Conservation (phyloP, 2,329 filamentous ascomycete genomes). For the Fusarium sp. region DNA sequence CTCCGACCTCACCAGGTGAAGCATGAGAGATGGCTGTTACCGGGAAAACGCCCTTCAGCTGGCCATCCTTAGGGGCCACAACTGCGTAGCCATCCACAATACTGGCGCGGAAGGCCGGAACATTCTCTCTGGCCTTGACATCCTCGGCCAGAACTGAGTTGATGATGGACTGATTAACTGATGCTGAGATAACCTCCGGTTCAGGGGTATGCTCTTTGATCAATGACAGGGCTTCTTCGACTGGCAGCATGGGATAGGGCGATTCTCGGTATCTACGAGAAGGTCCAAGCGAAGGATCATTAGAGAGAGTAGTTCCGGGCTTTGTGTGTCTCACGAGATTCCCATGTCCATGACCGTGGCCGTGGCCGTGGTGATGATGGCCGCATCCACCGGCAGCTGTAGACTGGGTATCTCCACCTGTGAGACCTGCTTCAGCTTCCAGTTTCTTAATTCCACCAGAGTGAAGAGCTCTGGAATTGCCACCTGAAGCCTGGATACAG, state of each 20-base stretch:
- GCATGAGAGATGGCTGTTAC: conserved; percentile 90
- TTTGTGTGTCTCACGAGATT: conserved; percentile 77
- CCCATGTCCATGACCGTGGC: conserved; percentile 65
- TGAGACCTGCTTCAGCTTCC: conserved; percentile 81
- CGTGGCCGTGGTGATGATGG: conserved; percentile 62
- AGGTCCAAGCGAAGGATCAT: conserved; percentile 69
- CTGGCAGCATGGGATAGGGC: conserved; percentile 90
- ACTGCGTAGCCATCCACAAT: conserved; percentile 98
- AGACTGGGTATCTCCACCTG: conserved; percentile 43
- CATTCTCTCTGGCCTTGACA: conserved; percentile 80
- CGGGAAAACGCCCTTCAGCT: conserved; percentile 82
- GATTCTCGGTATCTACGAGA: conserved; percentile 81
- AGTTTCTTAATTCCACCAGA: conserved; percentile 83
- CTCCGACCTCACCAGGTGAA: conserved; percentile 71
- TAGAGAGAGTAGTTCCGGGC: conserved; percentile 66
- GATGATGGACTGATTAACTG: conserved; percentile 73
- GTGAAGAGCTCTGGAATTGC: conserved; percentile 82
- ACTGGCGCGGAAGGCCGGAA: conserved; percentile 93
- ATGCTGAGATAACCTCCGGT: conserved; percentile 63
- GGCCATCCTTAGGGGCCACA: conserved; percentile 69
- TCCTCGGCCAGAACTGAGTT: conserved; percentile 85
- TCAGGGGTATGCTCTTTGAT: conserved; percentile 78
- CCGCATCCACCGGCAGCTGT: conserved; percentile 53
- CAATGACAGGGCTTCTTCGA: conserved; percentile 79
- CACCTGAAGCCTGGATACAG: conserved; percentile 87